Evolutionary conservation across 352 stramenopile species (phyloP), one percentile per base, ranked within the genome.

Genomic region (Elongisporangium senticosum): DNA sequence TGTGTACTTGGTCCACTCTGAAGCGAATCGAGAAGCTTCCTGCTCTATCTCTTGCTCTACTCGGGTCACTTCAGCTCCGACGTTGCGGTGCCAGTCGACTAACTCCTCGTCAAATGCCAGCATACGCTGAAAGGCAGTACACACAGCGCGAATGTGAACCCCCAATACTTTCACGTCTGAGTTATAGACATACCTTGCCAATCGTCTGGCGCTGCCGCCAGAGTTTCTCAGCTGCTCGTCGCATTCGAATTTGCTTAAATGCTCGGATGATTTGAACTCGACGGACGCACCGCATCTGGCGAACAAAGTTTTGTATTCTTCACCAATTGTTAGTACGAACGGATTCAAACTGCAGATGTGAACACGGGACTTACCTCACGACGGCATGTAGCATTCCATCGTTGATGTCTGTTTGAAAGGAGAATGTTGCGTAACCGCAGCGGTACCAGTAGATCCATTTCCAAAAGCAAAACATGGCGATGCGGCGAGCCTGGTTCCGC

Each of bases 391-490:
- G 2, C 13, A 72, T 22, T 17, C 11, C 2, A 4, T 49, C 54
- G 11, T 49, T 56, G 19, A 69, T 52, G n/a, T 22, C 28, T 0
- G 53, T 22, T 4, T 50, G 28, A 17, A 73, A 73, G 17, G 15
- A 13, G 57, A 76, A 74, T 0, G 26, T 13, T 6, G 14, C 52
- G 53, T 72, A 78, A 3, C 59, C 54, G 13, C 66, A 81, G 7
- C 72, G 62, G 1, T 11, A 53, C 21, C 53, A 55, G 51, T 81
- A 74, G 8, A 76, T 62, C 39, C 59, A 62, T 20, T 59, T 69
- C 72, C 72, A 78, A 53, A 78, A 81, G 62, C 72, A 80, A 24
- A 56, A 77, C 3, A 52, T 13, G 13, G 72, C 61, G 26, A 80
- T 67, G 14, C 59, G 58, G 5, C 39, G 17, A 13, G 47, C 57